Evolutionary conservation across 306 rosid species (phyloP), one percentile per base, ranked within the genome.

Genomic region (Lotus japonicus): DNA sequence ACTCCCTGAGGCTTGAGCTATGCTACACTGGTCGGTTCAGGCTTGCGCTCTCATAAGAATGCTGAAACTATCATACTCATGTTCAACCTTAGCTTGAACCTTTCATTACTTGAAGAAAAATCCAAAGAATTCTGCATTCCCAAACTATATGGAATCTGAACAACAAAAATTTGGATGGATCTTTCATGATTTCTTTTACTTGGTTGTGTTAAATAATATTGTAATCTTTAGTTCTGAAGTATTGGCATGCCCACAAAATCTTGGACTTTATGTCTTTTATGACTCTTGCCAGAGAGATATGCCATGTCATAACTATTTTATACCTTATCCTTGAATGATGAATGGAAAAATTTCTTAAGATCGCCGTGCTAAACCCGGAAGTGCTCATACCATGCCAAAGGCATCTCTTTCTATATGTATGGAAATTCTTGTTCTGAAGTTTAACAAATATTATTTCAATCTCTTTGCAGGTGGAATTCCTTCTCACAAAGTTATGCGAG

Each of bases 401-500:
- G 51, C 59, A 33, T 46, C 16, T 44, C 41, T 70, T 45, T 44
- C 48, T 39, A 14, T 42, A 33, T 65, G 74, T 52, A 36, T 17
- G 18, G 41, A 11, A 42, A 50, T 46, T 63, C 68, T 66, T 52
- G 21, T 51, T 74, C 66, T 74, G 35, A 63, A 57, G 67, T 45
- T 21, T 53, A 71, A 58, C 15, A 18, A 55, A 31, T 45, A 38
- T 54, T 36, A 41, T 26, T 71, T 74, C 16, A 60, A 58, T 84
- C 54, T 71, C 63, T 74, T 66, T 83, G 73, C 82, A 92, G 97
- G 88, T 92, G 68, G 79, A 86, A 77, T 83, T 76, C 87, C 72
- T 92, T 57, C 81, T 92, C 71, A 77, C 82, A 23, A 76, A 77
- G 70, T 12, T 92, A 68, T 92, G 98, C 36, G 92, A 90, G 51